Evolutionary conservation across 169 alveolate genomes (phyloP).

Genomic region (Cryptosporidium bovis): DNA sequence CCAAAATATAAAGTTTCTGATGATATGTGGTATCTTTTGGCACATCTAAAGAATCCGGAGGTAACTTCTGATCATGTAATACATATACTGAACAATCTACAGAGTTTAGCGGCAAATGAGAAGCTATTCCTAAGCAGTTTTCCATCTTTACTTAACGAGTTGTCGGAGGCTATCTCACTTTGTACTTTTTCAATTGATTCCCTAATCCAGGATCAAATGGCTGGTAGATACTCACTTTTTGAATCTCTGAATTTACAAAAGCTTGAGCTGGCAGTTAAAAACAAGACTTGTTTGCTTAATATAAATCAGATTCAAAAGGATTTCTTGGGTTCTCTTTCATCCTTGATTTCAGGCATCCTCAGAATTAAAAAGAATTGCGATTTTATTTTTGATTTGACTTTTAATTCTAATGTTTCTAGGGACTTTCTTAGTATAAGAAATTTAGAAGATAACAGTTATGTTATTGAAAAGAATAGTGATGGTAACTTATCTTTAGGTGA

Average conservation of each 20-base stretch:
- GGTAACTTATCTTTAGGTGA: not conserved
- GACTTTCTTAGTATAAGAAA: conserved; percentile 1
- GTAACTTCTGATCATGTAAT: conserved; percentile 4
- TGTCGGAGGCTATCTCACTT: conserved; percentile 28
- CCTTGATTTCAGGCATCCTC: conserved; percentile 9
- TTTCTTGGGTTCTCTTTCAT: conserved; percentile 16
- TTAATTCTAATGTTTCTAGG: not conserved
- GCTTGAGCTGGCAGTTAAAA: conserved; percentile 6
- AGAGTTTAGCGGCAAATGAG: conserved; percentile 20
- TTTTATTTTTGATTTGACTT: conserved; percentile 13
- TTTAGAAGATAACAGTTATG: not conserved
- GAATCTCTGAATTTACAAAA: conserved; percentile 7
- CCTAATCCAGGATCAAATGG: not conserved
- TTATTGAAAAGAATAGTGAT: not conserved
- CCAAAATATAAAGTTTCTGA: conserved; percentile 20
- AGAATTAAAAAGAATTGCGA: conserved; percentile 19
- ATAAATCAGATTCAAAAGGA: conserved; percentile 28
- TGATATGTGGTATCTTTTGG: conserved; percentile 54
- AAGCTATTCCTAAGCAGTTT: conserved; percentile 43
- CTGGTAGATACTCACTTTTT: not conserved
- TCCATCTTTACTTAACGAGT: conserved; percentile 28
- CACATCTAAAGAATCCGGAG: conserved; percentile 36
- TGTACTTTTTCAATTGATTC: conserved; percentile 64
- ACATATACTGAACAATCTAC: conserved; percentile 38
- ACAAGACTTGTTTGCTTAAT: conserved; percentile 19